Evolutionary conservation across 441 rosid species (phyloP).

Genomic region (Eruca vesicaria): DNA sequence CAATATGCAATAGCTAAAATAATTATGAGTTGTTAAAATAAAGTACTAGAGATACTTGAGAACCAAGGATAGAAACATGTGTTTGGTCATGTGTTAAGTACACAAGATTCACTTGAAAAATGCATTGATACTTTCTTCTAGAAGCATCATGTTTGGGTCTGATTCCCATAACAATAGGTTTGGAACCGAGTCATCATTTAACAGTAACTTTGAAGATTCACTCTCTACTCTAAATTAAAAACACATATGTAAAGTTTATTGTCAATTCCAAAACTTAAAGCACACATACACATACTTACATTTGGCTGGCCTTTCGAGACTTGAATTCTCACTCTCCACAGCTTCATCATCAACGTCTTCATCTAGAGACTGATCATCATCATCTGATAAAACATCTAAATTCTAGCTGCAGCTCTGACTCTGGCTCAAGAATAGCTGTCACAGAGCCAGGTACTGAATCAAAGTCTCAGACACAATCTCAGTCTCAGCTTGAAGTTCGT

Average conservation of each 20-base stretch:
- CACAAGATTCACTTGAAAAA: background rate
- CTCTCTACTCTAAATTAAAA: background rate
- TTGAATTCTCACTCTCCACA: slow-evolving; percentile 79
- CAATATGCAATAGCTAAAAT: slow-evolving; percentile 29
- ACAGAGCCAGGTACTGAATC: slow-evolving; percentile 28
- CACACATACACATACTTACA: slow-evolving; percentile 15
- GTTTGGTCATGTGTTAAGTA: slow-evolving; percentile 11
- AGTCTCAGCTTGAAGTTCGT: slow-evolving; percentile 5
- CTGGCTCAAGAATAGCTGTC: slow-evolving; percentile 13
- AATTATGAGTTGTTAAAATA: slow-evolving; percentile 14
- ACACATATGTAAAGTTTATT: background rate
- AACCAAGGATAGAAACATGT: slow-evolving; percentile 6
- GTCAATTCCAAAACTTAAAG: background rate
- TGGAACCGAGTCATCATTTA: background rate
- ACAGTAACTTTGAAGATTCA: background rate
- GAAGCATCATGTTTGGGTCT: background rate
- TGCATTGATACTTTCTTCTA: background rate
- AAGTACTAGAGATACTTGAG: slow-evolving; percentile 23
- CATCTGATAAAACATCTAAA: slow-evolving; percentile 34
- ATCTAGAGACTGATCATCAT: slow-evolving; percentile 29
- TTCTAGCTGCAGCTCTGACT: slow-evolving; percentile 30
- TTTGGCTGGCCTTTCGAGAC: slow-evolving; percentile 40
- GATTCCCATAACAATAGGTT: slow-evolving; percentile 5
- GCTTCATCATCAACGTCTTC: too few relatives aligned
- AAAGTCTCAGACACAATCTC: slow-evolving; percentile 21